Conservation (phyloP, 495 filamentous ascomycete genomes). For the Jackrogersella multiformis region DNA sequence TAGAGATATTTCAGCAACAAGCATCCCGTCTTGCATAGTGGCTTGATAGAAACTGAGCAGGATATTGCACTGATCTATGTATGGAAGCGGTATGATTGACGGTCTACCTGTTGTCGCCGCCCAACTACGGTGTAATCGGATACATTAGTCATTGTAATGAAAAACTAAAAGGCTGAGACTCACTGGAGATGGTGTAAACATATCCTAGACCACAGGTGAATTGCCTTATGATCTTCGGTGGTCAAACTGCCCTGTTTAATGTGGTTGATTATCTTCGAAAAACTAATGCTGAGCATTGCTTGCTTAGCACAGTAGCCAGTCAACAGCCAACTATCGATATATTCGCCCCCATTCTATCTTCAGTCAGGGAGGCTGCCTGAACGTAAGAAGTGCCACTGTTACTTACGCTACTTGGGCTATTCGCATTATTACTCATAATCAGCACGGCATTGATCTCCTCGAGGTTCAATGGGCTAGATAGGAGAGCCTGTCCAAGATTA, state of each 20-base stretch:
- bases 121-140: conserved; percentile 25
- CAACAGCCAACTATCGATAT: conserved; percentile 47
- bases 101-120: conserved; percentile 45
- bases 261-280: conserved; percentile 43
- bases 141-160: background rate
- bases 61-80: conserved; percentile 45
- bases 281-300: conserved; percentile 46
- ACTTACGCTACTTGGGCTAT: conserved; percentile 42
- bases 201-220: conserved; percentile 47
- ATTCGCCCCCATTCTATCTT: conserved; percentile 43
- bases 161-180: background rate
- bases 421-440: conserved; percentile 48
- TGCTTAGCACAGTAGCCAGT: conserved; percentile 46
- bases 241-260: conserved; percentile 36
- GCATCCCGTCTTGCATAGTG: conserved; percentile 48
- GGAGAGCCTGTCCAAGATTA: conserved; percentile 40
- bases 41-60: conserved; percentile 46
- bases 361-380: conserved; percentile 6
- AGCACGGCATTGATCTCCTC: conserved; percentile 46
- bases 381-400: background rate
- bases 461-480: conserved; percentile 42
- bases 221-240: conserved; percentile 36
- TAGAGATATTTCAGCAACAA: conserved; percentile 44
- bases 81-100: conserved; percentile 41
- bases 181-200: conserved; percentile 48